phyloP scores from a whole-genome alignment of 192 early-diverging fungal genomes.

The Podila minutissima region DNA sequence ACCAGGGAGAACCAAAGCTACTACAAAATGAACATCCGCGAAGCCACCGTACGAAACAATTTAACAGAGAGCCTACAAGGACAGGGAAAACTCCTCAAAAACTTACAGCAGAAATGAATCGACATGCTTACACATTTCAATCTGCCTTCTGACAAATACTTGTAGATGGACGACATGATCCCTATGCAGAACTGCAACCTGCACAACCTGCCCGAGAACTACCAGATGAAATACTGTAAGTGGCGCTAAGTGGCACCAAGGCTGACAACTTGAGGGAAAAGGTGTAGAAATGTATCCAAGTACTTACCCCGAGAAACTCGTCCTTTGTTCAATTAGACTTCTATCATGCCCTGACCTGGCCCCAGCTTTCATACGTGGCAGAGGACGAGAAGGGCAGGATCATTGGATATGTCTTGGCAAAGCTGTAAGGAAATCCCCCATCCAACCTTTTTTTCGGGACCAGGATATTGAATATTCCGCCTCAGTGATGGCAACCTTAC shows the following conservation, averaged over 20 bases:
- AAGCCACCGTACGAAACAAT: slow-evolving; percentile 66
- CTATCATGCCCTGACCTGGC: slow-evolving; percentile 86
- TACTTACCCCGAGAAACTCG: slow-evolving; percentile 2
- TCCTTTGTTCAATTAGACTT: slow-evolving; percentile 60
- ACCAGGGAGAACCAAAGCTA: not conserved
- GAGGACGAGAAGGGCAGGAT: slow-evolving; percentile 91
- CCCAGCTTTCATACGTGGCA: slow-evolving; percentile 95
- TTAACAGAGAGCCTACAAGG: not conserved
- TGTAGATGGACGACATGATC: slow-evolving; percentile 84
- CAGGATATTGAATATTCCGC: not conserved
- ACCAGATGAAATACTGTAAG: slow-evolving; percentile 98
- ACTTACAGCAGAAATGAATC: not conserved
- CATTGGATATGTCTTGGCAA: slow-evolving; percentile 97
- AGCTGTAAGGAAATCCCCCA: slow-evolving; percentile 73
- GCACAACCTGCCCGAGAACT: slow-evolving; percentile 98
- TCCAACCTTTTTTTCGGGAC: not conserved
- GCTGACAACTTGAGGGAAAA: slow-evolving; percentile 2
- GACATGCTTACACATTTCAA: not conserved
- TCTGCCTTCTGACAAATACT: not conserved
- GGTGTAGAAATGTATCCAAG: not conserved
- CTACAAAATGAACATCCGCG: slow-evolving; percentile 71
- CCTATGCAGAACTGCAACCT: slow-evolving; percentile 98
- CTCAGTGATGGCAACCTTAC: too few species aligned
- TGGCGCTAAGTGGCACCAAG: slow-evolving; percentile 31
- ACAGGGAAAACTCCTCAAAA: too few species aligned